A percentile compares a stretch with the other conserved stretches of the same genome.
phyloP scores from a whole-genome alignment of 441 rosid species.

The Croton laevigatus region DNA sequence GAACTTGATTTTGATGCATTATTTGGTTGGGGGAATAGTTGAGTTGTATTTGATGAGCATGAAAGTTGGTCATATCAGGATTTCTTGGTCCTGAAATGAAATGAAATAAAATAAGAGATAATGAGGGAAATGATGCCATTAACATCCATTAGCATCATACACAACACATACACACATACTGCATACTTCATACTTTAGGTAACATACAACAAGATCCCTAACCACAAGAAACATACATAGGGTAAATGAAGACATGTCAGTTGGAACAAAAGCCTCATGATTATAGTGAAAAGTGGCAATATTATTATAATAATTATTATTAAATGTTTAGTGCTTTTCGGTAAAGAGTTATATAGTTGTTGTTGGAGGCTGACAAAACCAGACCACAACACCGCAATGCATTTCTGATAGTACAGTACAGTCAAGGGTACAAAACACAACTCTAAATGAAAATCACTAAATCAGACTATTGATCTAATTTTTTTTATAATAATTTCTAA shows the following conservation, averaged over 20 bases:
- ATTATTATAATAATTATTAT: background rate
- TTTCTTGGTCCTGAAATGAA: constrained; percentile 39
- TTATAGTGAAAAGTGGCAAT: background rate
- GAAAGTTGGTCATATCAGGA: constrained; percentile 23
- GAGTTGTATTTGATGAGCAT: constrained; percentile 39
- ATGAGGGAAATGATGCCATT: background rate
- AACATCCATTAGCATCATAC: background rate
- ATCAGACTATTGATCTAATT: background rate
- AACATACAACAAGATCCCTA: background rate
- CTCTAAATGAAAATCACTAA: background rate
- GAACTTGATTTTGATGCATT: constrained; percentile 37
- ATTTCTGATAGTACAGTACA: background rate
- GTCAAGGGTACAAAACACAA: background rate
- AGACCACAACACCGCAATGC: background rate
- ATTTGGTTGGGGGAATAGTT: constrained; percentile 30
- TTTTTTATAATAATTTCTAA: background rate
- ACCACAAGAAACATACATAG: background rate
- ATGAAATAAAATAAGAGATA: constrained; percentile 16
- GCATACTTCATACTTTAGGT: background rate
- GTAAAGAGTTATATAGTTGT: background rate
- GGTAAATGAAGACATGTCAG: background rate
- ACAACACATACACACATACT: background rate
- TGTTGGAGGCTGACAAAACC: background rate
- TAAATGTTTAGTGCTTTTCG: too few species aligned
- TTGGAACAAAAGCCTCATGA: background rate